Conservation (phyloP, 2,329 filamentous ascomycete species). For the Sarocladium brachiariae region DNA sequence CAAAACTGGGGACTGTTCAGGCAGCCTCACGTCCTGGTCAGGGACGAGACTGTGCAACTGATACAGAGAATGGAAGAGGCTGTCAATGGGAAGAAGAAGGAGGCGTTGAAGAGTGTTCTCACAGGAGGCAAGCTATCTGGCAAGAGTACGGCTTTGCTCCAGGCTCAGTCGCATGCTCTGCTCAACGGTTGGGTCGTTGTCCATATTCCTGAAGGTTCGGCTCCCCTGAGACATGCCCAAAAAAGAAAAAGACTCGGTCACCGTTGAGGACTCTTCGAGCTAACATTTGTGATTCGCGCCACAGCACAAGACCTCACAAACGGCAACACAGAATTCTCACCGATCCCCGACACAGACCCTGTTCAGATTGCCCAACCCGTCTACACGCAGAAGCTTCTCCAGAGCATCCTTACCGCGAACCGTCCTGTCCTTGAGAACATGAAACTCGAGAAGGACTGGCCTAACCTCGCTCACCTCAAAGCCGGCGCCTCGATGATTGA, state of each 20-base stretch:
- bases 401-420: slow-evolving; percentile 68
- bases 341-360: slow-evolving; percentile 52
- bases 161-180: slow-evolving; percentile 75
- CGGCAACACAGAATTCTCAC: slow-evolving; percentile 73
- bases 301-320: slow-evolving; percentile 74
- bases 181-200: slow-evolving; percentile 84
- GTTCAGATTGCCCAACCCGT: slow-evolving; percentile 68
- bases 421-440: slow-evolving; percentile 50
- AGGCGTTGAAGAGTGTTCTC: slow-evolving; percentile 58
- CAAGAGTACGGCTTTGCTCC: slow-evolving; percentile 80
- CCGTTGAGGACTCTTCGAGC: no score
- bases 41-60: slow-evolving; percentile 70
- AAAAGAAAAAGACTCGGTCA: no score
- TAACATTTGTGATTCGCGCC: slow-evolving; percentile 11
- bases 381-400: slow-evolving; percentile 69
- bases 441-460: slow-evolving; percentile 37
- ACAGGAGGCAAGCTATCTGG: slow-evolving; percentile 69
- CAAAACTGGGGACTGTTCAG: slow-evolving; percentile 87
- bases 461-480: slow-evolving; percentile 34
- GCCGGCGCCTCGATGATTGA: slow-evolving; percentile 59
- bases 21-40: slow-evolving; percentile 69
- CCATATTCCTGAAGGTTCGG: slow-evolving; percentile 77
- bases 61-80: slow-evolving; percentile 55
- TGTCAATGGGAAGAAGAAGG: slow-evolving; percentile 34
- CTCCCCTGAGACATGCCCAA: not conserved